Evolutionary conservation across 1,284 basidiomycete genomes (phyloP).

Genomic region (Naganishia liquefaciens): DNA sequence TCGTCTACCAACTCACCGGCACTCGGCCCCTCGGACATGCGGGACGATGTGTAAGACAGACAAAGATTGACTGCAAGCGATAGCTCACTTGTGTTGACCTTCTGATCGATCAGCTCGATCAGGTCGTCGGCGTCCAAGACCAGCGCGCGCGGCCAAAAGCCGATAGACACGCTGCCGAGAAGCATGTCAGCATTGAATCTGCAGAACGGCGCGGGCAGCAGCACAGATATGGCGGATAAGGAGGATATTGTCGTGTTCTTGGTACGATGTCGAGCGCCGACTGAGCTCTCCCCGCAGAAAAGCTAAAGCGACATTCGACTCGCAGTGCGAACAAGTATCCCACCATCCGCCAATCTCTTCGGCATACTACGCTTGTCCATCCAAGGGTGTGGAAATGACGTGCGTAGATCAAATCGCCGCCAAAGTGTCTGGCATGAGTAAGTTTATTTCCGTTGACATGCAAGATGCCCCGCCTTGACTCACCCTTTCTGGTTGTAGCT

Average conservation of each 20-base stretch:
- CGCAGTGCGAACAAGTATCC: conserved; percentile 77
- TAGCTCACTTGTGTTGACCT: background rate
- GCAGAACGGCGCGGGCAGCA: background rate
- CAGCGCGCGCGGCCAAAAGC: conserved; percentile 33
- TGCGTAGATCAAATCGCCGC: conserved; percentile 89
- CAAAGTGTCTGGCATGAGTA: conserved; percentile 76
- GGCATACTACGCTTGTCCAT: conserved; percentile 76
- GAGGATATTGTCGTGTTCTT: conserved; percentile 61
- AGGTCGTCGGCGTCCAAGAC: conserved; percentile 41
- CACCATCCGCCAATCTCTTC: conserved; percentile 96
- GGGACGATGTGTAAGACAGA: conserved; percentile 26
- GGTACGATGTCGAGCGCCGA: conserved; percentile 46
- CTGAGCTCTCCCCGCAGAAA: background rate
- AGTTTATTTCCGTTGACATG: conserved; percentile 31
- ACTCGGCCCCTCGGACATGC: conserved; percentile 11
- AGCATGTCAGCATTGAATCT: conserved; percentile 17
- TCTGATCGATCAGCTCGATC: conserved; percentile 38
- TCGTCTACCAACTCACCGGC: conserved; percentile 15
- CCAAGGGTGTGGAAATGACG: conserved; percentile 67
- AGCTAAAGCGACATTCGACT: background rate
- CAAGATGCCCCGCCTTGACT: conserved; percentile 28
- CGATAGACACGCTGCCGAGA: background rate
- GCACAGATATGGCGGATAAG: background rate
- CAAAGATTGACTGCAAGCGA: background rate
- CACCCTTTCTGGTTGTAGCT: conserved; percentile 46